Evolutionary conservation across 768 basidiomycete genomes (phyloP).

Genomic region (Lepiota brunneoincarnata): DNA sequence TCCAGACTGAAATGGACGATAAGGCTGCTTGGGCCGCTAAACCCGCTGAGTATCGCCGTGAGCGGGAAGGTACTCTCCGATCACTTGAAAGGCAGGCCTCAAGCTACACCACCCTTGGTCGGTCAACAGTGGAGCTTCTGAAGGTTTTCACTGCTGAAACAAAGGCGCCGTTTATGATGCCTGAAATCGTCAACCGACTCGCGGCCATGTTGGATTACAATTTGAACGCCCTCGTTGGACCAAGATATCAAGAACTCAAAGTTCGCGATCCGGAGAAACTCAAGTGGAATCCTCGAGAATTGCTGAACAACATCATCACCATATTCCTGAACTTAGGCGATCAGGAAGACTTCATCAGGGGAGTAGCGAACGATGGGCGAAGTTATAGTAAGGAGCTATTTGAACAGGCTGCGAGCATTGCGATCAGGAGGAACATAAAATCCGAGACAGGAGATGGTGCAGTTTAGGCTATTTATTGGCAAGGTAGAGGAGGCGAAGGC

Average conservation of each 20-base stretch:
- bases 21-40: constrained; percentile 64
- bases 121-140: constrained; percentile 86
- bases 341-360: constrained; percentile 73
- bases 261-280: constrained; percentile 87
- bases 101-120: constrained; percentile 82
- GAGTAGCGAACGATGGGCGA: constrained; percentile 91
- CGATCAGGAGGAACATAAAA: constrained; percentile 64
- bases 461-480: constrained; percentile 64
- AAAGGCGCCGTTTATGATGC: constrained; percentile 90
- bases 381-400: constrained; percentile 88
- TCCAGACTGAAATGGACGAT: constrained; percentile 85
- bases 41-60: constrained; percentile 72
- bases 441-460: constrained; percentile 71
- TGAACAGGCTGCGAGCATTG: constrained; percentile 69
- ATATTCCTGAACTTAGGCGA: constrained; percentile 88
- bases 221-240: constrained; percentile 84
- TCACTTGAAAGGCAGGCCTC: constrained; percentile 83
- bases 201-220: constrained; percentile 98
- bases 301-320: constrained; percentile 85
- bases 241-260: constrained; percentile 80
- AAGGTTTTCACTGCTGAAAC: constrained; percentile 92
- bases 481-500: constrained; percentile 84
- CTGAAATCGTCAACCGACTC: constrained; percentile 92
- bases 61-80: constrained; percentile 75
- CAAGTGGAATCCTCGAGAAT: constrained; percentile 78